These are phyloP conservation scores for Ciborinia camelliae DNA, from an alignment of 2,329 filamentous ascomycete species.

Conservation along the genomic window DNA sequence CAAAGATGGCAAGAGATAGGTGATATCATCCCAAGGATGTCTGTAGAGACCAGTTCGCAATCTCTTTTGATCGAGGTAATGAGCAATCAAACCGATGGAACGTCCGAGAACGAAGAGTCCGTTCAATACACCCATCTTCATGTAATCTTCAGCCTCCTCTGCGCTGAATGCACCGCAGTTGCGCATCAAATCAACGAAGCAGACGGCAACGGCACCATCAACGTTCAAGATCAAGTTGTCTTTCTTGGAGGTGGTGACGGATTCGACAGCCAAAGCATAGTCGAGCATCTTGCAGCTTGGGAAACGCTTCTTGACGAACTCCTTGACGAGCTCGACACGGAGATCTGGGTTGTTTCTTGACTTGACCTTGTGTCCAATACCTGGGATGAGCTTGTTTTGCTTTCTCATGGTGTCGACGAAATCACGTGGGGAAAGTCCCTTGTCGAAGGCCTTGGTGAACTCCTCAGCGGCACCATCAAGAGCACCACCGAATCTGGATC, in stretches of 20 bases:
- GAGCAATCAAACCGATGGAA: constrained; percentile 97
- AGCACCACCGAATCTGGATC: constrained; percentile 96
- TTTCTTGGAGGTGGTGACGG: constrained; percentile 98
- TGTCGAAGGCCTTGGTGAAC: constrained; percentile 97
- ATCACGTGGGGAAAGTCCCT: constrained; percentile 95
- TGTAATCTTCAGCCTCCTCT: constrained; percentile 98
- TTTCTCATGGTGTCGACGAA: constrained; percentile 99
- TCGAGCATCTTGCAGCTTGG: constrained; percentile 97
- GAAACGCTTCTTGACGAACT: constrained; percentile 97
- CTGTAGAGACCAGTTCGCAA: constrained; percentile 97
- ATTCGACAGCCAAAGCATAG: constrained; percentile 96
- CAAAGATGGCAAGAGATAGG: constrained; percentile 84
- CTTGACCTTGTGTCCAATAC: constrained; percentile 99
- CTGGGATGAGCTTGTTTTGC: constrained; percentile 99
- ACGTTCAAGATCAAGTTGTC: constrained; percentile 99
- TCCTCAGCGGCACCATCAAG: constrained; percentile 97
- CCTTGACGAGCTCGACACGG: constrained; percentile 98
- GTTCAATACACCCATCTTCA: constrained; percentile 98
- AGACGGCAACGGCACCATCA: constrained; percentile 95
- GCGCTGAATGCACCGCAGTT: constrained; percentile 95
- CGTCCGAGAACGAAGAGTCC: constrained; percentile 97
- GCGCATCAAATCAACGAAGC: constrained; percentile 96
- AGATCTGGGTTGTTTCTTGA: constrained; percentile 99
- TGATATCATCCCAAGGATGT: constrained; percentile 98
- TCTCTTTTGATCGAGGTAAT: constrained; percentile 99